A percentile compares a stretch with the other conserved stretches of the same genome.
Evolutionary conservation across 768 basidiomycete species (phyloP).

Genomic region (Xerocomus potaroensis): DNA sequence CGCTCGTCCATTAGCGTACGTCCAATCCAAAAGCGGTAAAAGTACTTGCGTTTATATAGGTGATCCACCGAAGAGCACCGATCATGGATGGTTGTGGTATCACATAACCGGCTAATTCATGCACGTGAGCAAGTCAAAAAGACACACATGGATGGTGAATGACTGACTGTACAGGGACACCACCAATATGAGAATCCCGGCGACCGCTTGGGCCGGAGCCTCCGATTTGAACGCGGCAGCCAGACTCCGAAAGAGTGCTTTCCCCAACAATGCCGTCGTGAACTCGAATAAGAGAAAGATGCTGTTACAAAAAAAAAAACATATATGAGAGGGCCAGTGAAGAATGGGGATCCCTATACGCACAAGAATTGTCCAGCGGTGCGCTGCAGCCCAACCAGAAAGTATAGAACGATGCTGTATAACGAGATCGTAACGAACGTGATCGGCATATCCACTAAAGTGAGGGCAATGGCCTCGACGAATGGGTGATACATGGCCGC

Average conservation of each 20-base stretch:
- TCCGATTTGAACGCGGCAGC: conserved; percentile 57
- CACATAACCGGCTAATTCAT: conserved; percentile 41
- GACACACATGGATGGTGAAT: not conserved
- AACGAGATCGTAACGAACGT: conserved; percentile 34
- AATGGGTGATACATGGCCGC: conserved; percentile 52
- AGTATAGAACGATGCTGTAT: conserved; percentile 49
- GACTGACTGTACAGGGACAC: conserved; percentile 46
- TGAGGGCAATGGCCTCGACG: conserved; percentile 42
- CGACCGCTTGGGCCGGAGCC: conserved; percentile 60
- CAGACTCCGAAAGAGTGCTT: conserved; percentile 68
- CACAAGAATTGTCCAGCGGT: conserved; percentile 63
- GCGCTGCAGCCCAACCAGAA: conserved; percentile 54
- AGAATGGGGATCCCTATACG: conserved; percentile 24
- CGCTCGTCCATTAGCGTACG: not conserved
- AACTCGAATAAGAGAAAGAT: conserved; percentile 58
- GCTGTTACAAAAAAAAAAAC: conserved; percentile 28
- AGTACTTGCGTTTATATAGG: conserved; percentile 52
- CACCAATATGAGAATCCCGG: conserved; percentile 47
- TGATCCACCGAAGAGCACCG: conserved; percentile 64
- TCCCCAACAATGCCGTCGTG: conserved; percentile 59
- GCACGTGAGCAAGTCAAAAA: not conserved
- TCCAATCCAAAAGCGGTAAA: conserved; percentile 30
- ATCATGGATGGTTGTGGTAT: conserved; percentile 64
- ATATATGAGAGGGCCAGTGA: conserved; percentile 8
- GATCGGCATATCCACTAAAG: conserved; percentile 44